Conservation (phyloP, 2,329 filamentous ascomycete species). For the Hirsutella thompsonii region DNA sequence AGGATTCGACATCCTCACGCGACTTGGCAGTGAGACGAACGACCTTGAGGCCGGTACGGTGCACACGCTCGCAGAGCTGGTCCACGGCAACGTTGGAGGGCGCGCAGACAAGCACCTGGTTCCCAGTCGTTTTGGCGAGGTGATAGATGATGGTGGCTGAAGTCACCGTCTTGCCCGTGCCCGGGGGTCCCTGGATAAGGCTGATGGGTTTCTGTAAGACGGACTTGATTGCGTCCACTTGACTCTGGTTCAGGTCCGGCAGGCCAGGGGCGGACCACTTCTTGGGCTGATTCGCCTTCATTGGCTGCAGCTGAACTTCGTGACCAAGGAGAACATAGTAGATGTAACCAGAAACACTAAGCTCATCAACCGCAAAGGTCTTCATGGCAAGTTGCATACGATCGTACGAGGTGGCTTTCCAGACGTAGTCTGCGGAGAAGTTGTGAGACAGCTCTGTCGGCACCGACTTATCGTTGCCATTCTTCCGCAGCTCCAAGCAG, state of each 20-base stretch:
- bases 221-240: slow-evolving; percentile 91
- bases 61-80: slow-evolving; percentile 93
- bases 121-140: slow-evolving; percentile 85
- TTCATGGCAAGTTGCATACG: slow-evolving; percentile 99
- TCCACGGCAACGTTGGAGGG: slow-evolving; percentile 98
- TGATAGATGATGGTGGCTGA: slow-evolving; percentile 99
- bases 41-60: slow-evolving; percentile 87
- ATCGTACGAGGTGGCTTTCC: slow-evolving; percentile 98
- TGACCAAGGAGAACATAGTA: slow-evolving; percentile 95
- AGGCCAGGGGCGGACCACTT: slow-evolving; percentile 93
- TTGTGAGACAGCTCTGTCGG: slow-evolving; percentile 95
- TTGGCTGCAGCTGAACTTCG: slow-evolving; percentile 84
- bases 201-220: slow-evolving; percentile 89
- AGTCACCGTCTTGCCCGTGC: slow-evolving; percentile 96
- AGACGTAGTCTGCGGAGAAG: slow-evolving; percentile 97
- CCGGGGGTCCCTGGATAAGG: slow-evolving; percentile 91
- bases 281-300: slow-evolving; percentile 91
- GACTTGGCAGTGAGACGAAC: slow-evolving; percentile 98
- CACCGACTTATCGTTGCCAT: slow-evolving; percentile 90
- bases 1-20: slow-evolving; percentile 96
- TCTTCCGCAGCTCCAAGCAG: slow-evolving; percentile 83
- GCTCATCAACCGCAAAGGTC: slow-evolving; percentile 93
- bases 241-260: slow-evolving; percentile 88
- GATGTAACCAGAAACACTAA: slow-evolving; percentile 97
- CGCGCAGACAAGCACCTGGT: slow-evolving; percentile 90